phyloP scores from a whole-genome alignment of 1,139 yeast genomes.

The Yamadazyma siamensis region DNA sequence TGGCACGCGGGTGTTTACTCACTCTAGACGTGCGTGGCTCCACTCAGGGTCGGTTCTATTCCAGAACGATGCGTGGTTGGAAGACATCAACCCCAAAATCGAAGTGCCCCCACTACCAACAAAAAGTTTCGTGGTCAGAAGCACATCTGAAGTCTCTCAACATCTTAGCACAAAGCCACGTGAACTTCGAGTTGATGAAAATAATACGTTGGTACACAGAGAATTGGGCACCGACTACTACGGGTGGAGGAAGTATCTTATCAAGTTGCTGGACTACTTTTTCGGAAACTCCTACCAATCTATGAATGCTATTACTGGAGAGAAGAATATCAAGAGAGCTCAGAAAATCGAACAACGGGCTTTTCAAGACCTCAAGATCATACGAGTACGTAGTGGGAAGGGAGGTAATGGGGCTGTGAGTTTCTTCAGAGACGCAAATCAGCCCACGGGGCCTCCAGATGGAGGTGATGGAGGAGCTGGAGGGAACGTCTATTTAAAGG shows the following conservation, averaged over 20 bases:
- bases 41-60: neutral
- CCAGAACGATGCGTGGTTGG: slow-evolving; percentile 13
- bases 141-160: slow-evolving; percentile 3
- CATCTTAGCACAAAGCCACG: slow-evolving; percentile 3
- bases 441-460: slow-evolving; percentile 90
- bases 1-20: no score
- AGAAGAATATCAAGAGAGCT: slow-evolving; percentile 24
- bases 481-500: slow-evolving; percentile 80
- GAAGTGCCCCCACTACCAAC: slow-evolving; percentile 9
- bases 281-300: slow-evolving; percentile 42
- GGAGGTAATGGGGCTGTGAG: slow-evolving; percentile 92
- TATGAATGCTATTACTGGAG: slow-evolving; percentile 35
- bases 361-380: slow-evolving; percentile 60
- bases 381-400: slow-evolving; percentile 68
- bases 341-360: slow-evolving; percentile 38
- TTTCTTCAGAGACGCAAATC: slow-evolving; percentile 80
- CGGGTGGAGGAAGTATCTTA: slow-evolving; percentile 19
- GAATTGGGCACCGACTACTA: slow-evolving; percentile 19
- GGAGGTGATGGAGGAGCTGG: slow-evolving; percentile 99
- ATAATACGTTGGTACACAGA: slow-evolving; percentile 12
- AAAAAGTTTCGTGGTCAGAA: slow-evolving; percentile 5
- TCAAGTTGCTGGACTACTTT: slow-evolving; percentile 38
- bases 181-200: slow-evolving; percentile 10
- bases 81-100: slow-evolving; percentile 8
- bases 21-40: no score